Base-by-base conservation (phyloP, 2,329 filamentous ascomycete species). In the Aspergillus hortae region DNA sequence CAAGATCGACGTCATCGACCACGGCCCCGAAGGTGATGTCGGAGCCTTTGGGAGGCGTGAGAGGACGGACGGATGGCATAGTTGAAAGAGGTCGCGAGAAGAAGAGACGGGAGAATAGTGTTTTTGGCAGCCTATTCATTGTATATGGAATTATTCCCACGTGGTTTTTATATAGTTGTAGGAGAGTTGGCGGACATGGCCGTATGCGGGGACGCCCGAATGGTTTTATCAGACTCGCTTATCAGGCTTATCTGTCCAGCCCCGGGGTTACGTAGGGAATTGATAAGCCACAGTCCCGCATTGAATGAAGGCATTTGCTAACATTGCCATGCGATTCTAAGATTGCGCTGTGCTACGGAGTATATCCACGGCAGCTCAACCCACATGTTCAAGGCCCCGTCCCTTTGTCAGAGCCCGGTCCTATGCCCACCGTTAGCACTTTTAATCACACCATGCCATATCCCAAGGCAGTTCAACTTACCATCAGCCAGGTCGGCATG, bases 1-100 rank as follows among this genome's bases (percentile, higher is more conserved):
- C 83, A 38, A 88, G 70, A 60, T 87, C 78, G 35, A 80, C 73
- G 43, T 83, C 80, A 35, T 74, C 71, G 55, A 87, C 74, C 23
- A 80, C 66, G 9, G 83, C 85, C 1, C 86, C 86, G 51, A 89
- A 86, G 62, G 84, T 75, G 53, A 84, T 71, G 2, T 63, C 46
- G 4, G 70, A 74, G 21, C 64, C 67, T 0, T 57, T 35, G 4
- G 65, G 59, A 6, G 59, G 57, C 2, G 59, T 54, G 1, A 70
- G 42, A 12, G 62, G 60, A 10, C 56, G 54, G 6, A 69, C 60
- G 15, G 36, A 25, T 4, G 49, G 27, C 49, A 46, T 51, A 6
- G 6, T 36, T 4, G 19, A 42, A 6, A 6, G 3, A 30, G 27
- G 27, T 30, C 27, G 27, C 9, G 27, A 14, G 12, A 21, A 10